Conservation (phyloP, 2,329 filamentous ascomycete species). For the Cercospora berteroae region DNA sequence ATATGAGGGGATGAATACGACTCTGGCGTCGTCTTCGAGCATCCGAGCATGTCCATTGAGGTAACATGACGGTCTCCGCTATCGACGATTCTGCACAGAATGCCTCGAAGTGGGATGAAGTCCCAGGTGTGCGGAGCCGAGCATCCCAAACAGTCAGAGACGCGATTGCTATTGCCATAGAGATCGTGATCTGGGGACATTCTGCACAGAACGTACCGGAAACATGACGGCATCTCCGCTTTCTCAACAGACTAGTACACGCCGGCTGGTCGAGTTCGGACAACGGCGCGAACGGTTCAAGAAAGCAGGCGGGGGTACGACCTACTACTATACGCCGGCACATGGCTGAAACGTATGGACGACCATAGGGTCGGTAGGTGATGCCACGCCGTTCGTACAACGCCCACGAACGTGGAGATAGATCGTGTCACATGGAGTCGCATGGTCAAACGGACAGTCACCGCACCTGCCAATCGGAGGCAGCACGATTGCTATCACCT, state of each 20-base stretch:
- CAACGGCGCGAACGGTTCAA: not conserved
- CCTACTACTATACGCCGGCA: not conserved
- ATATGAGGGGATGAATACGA: not conserved
- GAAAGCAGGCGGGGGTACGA: not conserved
- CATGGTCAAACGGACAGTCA: not conserved
- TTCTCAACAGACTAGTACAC: not conserved
- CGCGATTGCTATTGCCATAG: not conserved
- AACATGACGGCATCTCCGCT: not conserved
- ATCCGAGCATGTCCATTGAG: not conserved
- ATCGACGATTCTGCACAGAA: not conserved
- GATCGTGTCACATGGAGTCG: not conserved
- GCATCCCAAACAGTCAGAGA: not conserved
- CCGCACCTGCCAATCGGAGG: not conserved
- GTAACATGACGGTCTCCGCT: not conserved
- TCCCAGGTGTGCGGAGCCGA: not conserved
- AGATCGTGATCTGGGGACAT: not conserved
- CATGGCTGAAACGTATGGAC: not conserved
- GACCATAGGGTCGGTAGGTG: not conserved
- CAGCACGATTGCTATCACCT: not conserved
- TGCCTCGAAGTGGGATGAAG: not conserved
- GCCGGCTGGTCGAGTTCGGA: not conserved
- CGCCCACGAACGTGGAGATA: not conserved
- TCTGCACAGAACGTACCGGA: not conserved
- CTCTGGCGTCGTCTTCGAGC: not conserved
- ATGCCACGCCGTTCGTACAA: not conserved